These are phyloP conservation scores for Botrytis aclada DNA, from an alignment of 2,329 filamentous ascomycete species.

Conservation along the genomic window DNA sequence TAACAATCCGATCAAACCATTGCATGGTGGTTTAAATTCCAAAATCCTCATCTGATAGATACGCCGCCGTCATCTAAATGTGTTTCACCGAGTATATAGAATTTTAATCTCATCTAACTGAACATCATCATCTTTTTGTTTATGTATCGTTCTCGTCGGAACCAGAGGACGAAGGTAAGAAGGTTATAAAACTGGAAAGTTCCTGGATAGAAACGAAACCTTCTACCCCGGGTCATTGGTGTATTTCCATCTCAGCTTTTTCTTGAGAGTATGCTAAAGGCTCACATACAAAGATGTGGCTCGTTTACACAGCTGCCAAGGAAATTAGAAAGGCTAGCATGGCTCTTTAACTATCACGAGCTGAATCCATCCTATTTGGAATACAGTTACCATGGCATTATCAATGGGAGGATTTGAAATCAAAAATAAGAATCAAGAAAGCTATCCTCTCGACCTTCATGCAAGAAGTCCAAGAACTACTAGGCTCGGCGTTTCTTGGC, in stretches of 20 bases:
- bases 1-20: neutral
- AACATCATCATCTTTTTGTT: neutral
- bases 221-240: neutral
- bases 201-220: neutral
- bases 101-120: neutral
- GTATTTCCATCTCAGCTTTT: neutral
- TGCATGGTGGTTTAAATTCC: neutral
- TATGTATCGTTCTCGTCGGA: too few species aligned
- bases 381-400: accelerated
- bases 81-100: neutral
- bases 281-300: neutral
- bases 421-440: neutral
- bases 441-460: neutral
- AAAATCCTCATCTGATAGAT: neutral
- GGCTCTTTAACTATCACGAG: too few species aligned
- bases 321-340: neutral
- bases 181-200: neutral
- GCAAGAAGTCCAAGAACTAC: neutral
- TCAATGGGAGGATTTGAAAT: neutral
- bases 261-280: neutral
- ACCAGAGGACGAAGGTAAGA: too few species aligned
- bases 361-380: neutral
- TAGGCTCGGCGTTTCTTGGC: neutral
- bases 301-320: neutral
- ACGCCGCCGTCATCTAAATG: neutral